Evolutionary conservation across 768 basidiomycete species (phyloP).

Genomic region (Neoboletus magnificus): DNA sequence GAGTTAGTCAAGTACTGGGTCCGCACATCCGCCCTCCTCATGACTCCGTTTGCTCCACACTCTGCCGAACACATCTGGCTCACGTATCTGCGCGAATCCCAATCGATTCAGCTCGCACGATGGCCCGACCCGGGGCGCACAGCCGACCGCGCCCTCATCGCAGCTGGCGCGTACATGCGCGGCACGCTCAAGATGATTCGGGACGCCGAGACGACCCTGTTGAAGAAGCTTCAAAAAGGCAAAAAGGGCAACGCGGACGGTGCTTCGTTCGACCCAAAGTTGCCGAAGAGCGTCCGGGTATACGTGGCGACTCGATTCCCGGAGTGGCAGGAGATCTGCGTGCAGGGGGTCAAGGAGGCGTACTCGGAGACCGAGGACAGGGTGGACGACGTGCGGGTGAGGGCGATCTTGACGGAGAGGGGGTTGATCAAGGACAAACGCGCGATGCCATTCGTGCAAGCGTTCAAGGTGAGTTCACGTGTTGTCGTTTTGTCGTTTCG

Average conservation of each 20-base stretch:
- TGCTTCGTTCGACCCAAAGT: conserved; percentile 75
- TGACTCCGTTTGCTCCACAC: conserved; percentile 89
- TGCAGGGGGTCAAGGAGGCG: conserved; percentile 68
- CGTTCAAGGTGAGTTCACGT: conserved; percentile 81
- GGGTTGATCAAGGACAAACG: conserved; percentile 95
- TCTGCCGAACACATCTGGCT: conserved; percentile 90
- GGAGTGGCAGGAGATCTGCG: conserved; percentile 87
- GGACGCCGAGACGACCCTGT: conserved; percentile 74
- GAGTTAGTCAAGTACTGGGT: conserved; percentile 89
- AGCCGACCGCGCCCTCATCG: conserved; percentile 64
- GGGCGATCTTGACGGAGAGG: conserved; percentile 58
- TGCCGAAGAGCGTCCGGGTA: conserved; percentile 80
- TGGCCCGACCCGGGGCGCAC: conserved; percentile 71
- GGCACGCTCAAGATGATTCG: conserved; percentile 88
- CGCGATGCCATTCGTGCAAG: conserved; percentile 91
- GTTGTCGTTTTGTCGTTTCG: background rate
- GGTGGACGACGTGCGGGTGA: conserved; percentile 82
- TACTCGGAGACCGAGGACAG: conserved; percentile 55
- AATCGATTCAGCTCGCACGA: conserved; percentile 75
- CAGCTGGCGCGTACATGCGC: conserved; percentile 83
- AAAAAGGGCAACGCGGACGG: conserved; percentile 54
- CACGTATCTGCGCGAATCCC: conserved; percentile 63
- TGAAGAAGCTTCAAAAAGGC: conserved; percentile 78
- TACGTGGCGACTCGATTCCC: conserved; percentile 91
- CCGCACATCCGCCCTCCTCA: conserved; percentile 70